Evolutionary conservation across 2,329 filamentous ascomycete species (phyloP).

Genomic region (Alternaria arbusti): DNA sequence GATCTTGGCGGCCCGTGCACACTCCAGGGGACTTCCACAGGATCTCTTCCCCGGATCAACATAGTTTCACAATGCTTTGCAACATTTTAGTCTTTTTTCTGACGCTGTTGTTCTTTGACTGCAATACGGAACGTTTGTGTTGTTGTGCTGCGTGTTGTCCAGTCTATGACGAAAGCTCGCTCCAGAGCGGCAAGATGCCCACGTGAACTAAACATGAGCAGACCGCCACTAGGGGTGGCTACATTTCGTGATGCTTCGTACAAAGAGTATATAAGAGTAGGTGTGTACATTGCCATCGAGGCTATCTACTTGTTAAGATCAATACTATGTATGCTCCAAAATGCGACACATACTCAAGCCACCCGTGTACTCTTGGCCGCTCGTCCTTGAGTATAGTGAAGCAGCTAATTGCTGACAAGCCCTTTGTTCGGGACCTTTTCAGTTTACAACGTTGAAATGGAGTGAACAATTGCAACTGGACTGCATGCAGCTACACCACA

Average conservation of each 20-base stretch:
- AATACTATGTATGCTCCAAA: background rate
- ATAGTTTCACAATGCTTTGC: background rate
- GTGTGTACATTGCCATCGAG: background rate
- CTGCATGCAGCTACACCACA: background rate
- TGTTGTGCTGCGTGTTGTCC: background rate
- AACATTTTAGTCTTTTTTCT: background rate
- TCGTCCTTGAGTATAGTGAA: background rate
- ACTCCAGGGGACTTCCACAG: background rate
- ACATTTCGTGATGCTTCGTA: background rate
- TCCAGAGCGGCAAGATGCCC: background rate
- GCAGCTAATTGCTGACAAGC: background rate
- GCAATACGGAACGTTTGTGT: background rate
- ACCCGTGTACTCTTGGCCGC: background rate
- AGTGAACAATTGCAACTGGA: background rate
- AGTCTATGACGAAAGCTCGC: constrained; percentile 1
- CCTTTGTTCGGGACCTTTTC: too few relatives aligned
- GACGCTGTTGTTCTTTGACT: background rate
- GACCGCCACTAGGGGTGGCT: background rate
- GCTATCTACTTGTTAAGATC: background rate
- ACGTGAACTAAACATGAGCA: constrained; percentile 2
- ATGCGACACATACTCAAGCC: background rate
- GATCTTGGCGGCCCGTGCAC: constrained; percentile 1
- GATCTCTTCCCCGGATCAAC: background rate
- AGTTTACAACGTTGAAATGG: background rate
- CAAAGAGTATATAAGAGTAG: background rate